A percentile compares a stretch with the other conserved stretches of the same genome.
phyloP scores from a whole-genome alignment of 2,329 filamentous ascomycete species.

The Exophiala sp. region DNA sequence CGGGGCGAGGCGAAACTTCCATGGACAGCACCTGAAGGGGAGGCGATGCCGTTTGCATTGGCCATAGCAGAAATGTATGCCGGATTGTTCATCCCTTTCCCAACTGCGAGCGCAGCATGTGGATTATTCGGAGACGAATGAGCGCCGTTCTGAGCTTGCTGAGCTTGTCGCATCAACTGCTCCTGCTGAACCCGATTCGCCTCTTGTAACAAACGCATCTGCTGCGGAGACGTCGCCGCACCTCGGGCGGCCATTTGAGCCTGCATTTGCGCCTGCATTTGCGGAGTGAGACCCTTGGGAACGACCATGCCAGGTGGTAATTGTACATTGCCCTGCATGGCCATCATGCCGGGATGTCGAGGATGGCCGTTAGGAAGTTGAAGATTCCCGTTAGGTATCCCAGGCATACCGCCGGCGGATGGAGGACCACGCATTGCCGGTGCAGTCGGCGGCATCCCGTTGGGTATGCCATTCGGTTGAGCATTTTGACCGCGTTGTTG shows the following conservation, averaged over 20 bases:
- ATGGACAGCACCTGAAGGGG: slow-evolving; percentile 38
- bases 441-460: slow-evolving; percentile 38
- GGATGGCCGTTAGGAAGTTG: slow-evolving; percentile 33
- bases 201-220: slow-evolving; percentile 44
- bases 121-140: slow-evolving; percentile 44
- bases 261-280: slow-evolving; percentile 65
- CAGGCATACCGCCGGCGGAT: slow-evolving; percentile 19
- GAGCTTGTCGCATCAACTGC: slow-evolving; percentile 33
- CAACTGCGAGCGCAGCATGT: slow-evolving; percentile 34
- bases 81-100: slow-evolving; percentile 39
- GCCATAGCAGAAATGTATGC: slow-evolving; percentile 44
- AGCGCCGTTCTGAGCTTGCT: slow-evolving; percentile 38
- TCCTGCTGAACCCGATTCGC: slow-evolving; percentile 42
- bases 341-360: slow-evolving; percentile 39
- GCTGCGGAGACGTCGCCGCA: slow-evolving; percentile 39
- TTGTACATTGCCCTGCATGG: slow-evolving; percentile 39
- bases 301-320: slow-evolving; percentile 50
- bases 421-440: slow-evolving; percentile 28
- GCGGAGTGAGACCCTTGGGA: slow-evolving; percentile 53
- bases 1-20: slow-evolving; percentile 40
- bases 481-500: slow-evolving; percentile 41
- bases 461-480: slow-evolving; percentile 43
- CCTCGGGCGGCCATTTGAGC: slow-evolving; percentile 48
- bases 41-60: slow-evolving; percentile 39
- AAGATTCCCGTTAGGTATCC: slow-evolving; percentile 36